Base-by-base conservation (phyloP, 2,329 filamentous ascomycete species). In the Fusarium sp. region DNA sequence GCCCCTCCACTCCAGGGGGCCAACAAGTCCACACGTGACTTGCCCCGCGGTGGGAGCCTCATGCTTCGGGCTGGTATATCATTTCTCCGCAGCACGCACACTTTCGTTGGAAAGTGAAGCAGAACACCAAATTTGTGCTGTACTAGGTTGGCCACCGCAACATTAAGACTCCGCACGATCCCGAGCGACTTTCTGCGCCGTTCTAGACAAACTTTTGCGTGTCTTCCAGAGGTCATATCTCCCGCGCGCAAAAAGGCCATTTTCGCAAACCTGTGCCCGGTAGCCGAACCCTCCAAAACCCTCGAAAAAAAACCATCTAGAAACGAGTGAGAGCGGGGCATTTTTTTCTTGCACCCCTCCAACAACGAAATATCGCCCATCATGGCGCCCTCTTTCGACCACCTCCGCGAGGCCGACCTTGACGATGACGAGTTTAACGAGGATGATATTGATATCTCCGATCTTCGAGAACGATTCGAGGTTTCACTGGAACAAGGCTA, bases 401-500 rank as follows among this genome's bases (percentile, higher is more conserved):
- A 94, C 79, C 88, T 98, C 80, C 92, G 92, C 83, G 94, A 97
- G 83, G 93, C 95, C 78, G 93, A 97, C 82, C 91, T 95, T 82
- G 89, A 92, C 79, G 89, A 91, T 75, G 94, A 96, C 78, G 92
- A 95, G 80, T 92, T 92, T 81, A 95, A 97, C 81, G 92, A 96
- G 84, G 92, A 95, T 80, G 94, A 98, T 81, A 92, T 98, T 83
- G 95, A 98, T 82, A 94, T 97, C 82, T 95, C 93, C 76, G 95
- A 99, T 84, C 88, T 99, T 75, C 90, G 91, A 81, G 95, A 97
- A 82, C 94, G 97, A 83, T 98, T 95, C 81, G 94, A 98, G 84
- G 95, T 98, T 70, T 93, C 95, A 81, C 88, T 98, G 73, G 96
- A 99, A 82, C 93, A 97, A 83, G 96, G 96, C 64, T 92, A 98